A percentile compares a stretch with the other conserved stretches of the same genome.
phyloP scores from a whole-genome alignment of 2,329 filamentous ascomycete species.

The Amesomyces nigricolor region DNA sequence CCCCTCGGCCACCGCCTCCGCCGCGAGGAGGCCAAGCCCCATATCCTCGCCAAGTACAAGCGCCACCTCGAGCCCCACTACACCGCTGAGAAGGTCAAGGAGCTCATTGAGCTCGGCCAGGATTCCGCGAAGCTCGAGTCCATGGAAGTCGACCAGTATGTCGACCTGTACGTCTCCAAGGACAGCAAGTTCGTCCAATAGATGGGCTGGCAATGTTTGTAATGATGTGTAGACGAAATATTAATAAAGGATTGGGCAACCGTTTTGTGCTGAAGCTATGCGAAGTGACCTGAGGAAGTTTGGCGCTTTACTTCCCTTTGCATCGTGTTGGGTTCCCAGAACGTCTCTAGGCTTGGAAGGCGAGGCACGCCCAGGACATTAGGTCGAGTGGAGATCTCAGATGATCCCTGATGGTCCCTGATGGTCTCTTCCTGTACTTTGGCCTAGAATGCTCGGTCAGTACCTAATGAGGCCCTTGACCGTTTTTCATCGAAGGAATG shows the following conservation, averaged over 20 bases:
- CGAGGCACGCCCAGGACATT: no score
- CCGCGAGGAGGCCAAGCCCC: slow-evolving; percentile 94
- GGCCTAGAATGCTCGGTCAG: no score
- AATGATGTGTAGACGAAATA: slow-evolving; percentile 12
- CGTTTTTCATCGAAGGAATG: no score
- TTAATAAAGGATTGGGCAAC: slow-evolving; percentile 1
- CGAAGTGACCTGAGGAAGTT: no score
- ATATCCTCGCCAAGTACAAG: slow-evolving; percentile 94
- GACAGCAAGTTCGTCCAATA: slow-evolving; percentile 52
- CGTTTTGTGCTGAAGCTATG: background rate
- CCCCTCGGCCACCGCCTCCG: slow-evolving; percentile 87
- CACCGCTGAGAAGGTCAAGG: slow-evolving; percentile 66
- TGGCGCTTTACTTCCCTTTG: no score
- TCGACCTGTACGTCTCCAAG: slow-evolving; percentile 70
- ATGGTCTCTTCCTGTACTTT: no score
- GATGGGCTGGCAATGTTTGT: background rate
- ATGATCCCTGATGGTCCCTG: no score
- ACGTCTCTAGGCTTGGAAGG: no score
- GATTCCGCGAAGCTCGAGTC: slow-evolving; percentile 69
- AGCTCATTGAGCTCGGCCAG: slow-evolving; percentile 74
- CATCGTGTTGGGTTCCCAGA: no score
- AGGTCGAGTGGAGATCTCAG: no score
- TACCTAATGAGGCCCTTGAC: no score
- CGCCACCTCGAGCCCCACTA: slow-evolving; percentile 84
- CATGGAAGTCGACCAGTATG: slow-evolving; percentile 85